These are phyloP conservation scores for Irpex rosettiformis DNA, from an alignment of 1,284 basidiomycete species.

Conservation along the genomic window DNA sequence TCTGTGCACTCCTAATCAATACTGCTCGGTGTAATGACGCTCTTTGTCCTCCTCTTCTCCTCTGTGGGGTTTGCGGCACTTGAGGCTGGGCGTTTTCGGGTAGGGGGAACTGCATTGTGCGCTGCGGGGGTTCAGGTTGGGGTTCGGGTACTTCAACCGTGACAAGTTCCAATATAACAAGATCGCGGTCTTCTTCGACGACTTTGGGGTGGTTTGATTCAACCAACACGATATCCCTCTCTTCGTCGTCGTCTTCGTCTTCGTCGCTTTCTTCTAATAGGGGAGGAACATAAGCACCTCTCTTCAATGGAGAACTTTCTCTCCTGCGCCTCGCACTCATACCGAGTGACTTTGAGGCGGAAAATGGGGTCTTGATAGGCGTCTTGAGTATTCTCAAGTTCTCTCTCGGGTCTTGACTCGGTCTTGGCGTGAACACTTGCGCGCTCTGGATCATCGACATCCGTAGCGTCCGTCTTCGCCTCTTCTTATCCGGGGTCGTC, in stretches of 20 bases:
- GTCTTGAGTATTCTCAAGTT: slow-evolving; percentile 61
- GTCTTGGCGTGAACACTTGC: slow-evolving; percentile 65
- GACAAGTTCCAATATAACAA: slow-evolving; percentile 68
- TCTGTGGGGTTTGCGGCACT: slow-evolving; percentile 41
- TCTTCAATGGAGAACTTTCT: slow-evolving; percentile 23
- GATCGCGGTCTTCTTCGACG: slow-evolving; percentile 64
- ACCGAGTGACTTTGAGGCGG: not conserved
- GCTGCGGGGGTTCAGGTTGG: slow-evolving; percentile 14
- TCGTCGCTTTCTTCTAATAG: slow-evolving; percentile 29
- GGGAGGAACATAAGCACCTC: slow-evolving; percentile 8
- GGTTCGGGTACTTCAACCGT: slow-evolving; percentile 29
- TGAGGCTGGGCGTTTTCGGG: slow-evolving; percentile 20
- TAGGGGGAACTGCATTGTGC: slow-evolving; percentile 10
- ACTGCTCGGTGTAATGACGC: slow-evolving; percentile 64
- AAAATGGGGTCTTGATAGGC: slow-evolving; percentile 43
- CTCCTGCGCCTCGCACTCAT: slow-evolving; percentile 1
- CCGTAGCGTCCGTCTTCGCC: slow-evolving; percentile 45
- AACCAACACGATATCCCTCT: slow-evolving; percentile 56
- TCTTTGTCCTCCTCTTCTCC: slow-evolving; percentile 32
- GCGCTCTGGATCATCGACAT: slow-evolving; percentile 73
- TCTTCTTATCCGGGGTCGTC: slow-evolving; percentile 20
- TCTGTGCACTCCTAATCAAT: slow-evolving; percentile 63
- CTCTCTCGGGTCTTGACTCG: slow-evolving; percentile 52
- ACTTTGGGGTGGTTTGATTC: slow-evolving; percentile 65
- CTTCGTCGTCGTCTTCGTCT: slow-evolving; percentile 29